phyloP scores from a whole-genome alignment of 257 asterid species.

The Scutellaria baicalensis region DNA sequence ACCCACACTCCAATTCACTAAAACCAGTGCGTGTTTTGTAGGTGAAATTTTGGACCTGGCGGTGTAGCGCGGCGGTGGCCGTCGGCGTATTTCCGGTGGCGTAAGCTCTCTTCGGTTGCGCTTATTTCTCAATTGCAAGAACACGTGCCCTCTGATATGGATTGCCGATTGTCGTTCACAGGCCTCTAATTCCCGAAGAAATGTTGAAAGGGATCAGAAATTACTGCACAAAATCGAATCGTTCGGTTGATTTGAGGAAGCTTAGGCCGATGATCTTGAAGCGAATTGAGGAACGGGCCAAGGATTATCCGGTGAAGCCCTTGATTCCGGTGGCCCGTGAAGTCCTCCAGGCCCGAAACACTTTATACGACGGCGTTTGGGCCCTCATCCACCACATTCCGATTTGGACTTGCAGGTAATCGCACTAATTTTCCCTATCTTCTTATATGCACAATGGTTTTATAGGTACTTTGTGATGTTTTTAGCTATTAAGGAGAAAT shows the following conservation, averaged over 20 bases:
- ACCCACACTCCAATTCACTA: no score
- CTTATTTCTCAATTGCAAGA: no score
- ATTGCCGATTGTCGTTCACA: no score
- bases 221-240: slow-evolving; percentile 33
- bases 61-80: no score
- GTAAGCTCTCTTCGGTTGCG: no score
- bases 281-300: slow-evolving; percentile 68
- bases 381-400: slow-evolving; percentile 57
- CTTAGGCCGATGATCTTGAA: slow-evolving; percentile 70
- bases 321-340: slow-evolving; percentile 65
- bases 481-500: no score
- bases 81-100: no score
- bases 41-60: no score
- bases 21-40: no score
- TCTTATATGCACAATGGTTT: not conserved
- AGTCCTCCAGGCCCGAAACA: slow-evolving; percentile 47
- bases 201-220: slow-evolving; percentile 23
- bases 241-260: slow-evolving; percentile 42
- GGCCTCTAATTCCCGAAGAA: slow-evolving; percentile 17
- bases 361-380: slow-evolving; percentile 68
- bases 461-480: not conserved
- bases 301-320: slow-evolving; percentile 47
- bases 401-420: slow-evolving; percentile 83
- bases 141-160: no score
- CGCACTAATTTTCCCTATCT: not conserved